Evolutionary conservation across 805 yeast species (phyloP).

Genomic region (Brettanomyces naardenensis): DNA sequence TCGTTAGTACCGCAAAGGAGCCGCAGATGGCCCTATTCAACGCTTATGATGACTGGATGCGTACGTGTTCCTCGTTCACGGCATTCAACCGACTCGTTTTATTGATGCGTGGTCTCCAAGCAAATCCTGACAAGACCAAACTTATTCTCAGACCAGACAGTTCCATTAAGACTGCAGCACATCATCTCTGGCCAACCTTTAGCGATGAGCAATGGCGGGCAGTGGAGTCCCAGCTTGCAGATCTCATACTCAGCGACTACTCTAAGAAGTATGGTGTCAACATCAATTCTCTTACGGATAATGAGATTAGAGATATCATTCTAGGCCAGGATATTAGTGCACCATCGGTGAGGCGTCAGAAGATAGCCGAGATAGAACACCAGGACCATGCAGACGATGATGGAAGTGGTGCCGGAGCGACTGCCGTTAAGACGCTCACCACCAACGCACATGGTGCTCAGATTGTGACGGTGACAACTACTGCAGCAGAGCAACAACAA

Average conservation of each 20-base stretch:
- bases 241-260: slow-evolving; percentile 77
- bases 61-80: slow-evolving; percentile 75
- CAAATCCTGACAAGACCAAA: slow-evolving; percentile 70
- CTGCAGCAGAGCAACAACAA: slow-evolving; percentile 75
- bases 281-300: slow-evolving; percentile 79
- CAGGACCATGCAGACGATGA: slow-evolving; percentile 29
- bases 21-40: slow-evolving; percentile 90
- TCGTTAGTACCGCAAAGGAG: slow-evolving; percentile 80
- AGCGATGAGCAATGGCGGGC: slow-evolving; percentile 86
- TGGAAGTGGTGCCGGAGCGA: slow-evolving; percentile 11
- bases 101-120: slow-evolving; percentile 73
- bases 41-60: slow-evolving; percentile 91
- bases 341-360: slow-evolving; percentile 82
- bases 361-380: slow-evolving; percentile 66
- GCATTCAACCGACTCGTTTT: slow-evolving; percentile 87
- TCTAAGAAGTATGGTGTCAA: slow-evolving; percentile 81
- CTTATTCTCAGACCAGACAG: slow-evolving; percentile 70
- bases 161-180: slow-evolving; percentile 57
- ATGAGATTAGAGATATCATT: slow-evolving; percentile 88
- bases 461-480: slow-evolving; percentile 87
- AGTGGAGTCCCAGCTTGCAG: slow-evolving; percentile 82
- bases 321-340: slow-evolving; percentile 91
- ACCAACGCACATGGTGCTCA: slow-evolving; percentile 94
- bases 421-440: slow-evolving; percentile 76
- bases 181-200: slow-evolving; percentile 92